These are phyloP conservation scores for Bonnemaisonia californica DNA, from an alignment of 31 red algal genomes.

Conservation along the genomic window DNA sequence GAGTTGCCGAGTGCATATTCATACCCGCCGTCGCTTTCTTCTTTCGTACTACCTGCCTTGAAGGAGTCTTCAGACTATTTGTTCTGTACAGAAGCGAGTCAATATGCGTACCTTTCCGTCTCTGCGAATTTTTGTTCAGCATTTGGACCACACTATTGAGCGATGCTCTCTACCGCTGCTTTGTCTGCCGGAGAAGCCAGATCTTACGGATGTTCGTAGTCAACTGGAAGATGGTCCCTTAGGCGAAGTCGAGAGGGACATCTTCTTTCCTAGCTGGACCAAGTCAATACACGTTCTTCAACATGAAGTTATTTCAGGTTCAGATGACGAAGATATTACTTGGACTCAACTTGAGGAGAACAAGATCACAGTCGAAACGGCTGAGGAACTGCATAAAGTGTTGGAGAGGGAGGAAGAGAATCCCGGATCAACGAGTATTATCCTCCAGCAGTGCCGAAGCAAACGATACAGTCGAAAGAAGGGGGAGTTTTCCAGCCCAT, in stretches of 20 bases:
- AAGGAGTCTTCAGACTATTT: too few species aligned
- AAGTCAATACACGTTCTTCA: constrained; percentile 56
- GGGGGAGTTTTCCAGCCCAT: neutral
- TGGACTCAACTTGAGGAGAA: constrained; percentile 19
- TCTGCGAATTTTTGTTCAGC: constrained; percentile 46
- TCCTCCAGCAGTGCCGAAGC: constrained; percentile 69
- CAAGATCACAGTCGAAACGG: constrained; percentile 33
- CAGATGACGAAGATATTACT: constrained; percentile 19
- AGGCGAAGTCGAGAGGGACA: constrained; percentile 55
- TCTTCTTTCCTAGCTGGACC: constrained; percentile 77
- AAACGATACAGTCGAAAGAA: constrained; percentile 71
- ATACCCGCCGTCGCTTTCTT: too few species aligned
- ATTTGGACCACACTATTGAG: constrained; percentile 46
- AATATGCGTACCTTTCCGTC: constrained; percentile 42
- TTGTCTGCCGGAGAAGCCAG: constrained; percentile 33
- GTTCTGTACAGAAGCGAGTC: too few species aligned
- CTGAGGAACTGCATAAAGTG: constrained; percentile 40
- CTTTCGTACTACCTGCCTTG: too few species aligned
- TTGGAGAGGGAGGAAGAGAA: constrained; percentile 41
- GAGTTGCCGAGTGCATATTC: too few species aligned
- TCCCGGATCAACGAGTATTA: constrained; percentile 34
- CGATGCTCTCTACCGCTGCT: constrained; percentile 28
- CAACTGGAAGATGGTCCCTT: constrained; percentile 34
- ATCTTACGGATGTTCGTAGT: constrained; percentile 39
- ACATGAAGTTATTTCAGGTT: neutral